Conservation (phyloP, 345 rosid genomes). For the Firmiana major region DNA sequence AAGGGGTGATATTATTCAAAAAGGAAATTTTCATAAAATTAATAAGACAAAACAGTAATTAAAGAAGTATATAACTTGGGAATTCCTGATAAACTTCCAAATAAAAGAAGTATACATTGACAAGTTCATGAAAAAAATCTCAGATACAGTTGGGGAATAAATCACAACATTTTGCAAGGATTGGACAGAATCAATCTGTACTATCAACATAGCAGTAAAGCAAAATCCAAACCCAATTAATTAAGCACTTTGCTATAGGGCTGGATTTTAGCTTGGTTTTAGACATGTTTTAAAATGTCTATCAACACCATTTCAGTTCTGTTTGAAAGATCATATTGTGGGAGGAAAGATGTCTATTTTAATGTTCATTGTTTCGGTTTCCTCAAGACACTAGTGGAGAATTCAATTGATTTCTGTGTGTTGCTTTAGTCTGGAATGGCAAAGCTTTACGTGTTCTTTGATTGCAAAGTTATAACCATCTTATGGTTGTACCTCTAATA, state of each 20-base stretch:
- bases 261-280: slow-evolving; percentile 6
- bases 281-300: not conserved
- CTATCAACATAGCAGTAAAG: not conserved
- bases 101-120: no score
- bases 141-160: not conserved
- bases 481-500: slow-evolving; percentile 22
- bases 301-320: not conserved
- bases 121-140: no score
- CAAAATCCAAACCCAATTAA: slow-evolving; percentile 3
- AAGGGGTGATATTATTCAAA: not conserved
- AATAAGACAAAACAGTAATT: not conserved
- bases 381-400: not conserved
- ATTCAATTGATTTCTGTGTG: not conserved
- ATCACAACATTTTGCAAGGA: not conserved
- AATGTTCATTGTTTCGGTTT: slow-evolving; percentile 15
- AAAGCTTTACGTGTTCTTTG: not conserved
- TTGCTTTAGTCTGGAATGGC: slow-evolving; percentile 1
- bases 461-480: slow-evolving; percentile 17
- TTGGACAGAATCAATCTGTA: not conserved
- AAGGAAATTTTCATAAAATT: not conserved
- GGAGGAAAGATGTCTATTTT: not conserved
- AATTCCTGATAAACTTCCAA: no score
- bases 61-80: not conserved
- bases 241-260: not conserved
- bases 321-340: not conserved